Base-by-base conservation (phyloP, 2,329 filamentous ascomycete genomes). In the Aureobasidium namibiae region DNA sequence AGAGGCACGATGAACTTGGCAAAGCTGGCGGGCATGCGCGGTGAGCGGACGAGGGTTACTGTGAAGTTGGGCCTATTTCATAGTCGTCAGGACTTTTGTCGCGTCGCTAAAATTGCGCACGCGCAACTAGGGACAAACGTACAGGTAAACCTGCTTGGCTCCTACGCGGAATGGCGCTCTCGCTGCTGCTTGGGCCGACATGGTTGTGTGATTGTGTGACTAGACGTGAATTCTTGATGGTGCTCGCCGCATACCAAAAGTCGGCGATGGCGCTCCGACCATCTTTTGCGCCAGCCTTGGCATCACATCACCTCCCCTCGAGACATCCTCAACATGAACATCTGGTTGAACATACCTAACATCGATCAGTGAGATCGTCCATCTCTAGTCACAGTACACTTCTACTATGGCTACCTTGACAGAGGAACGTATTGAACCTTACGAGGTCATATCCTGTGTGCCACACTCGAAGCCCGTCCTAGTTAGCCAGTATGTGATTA, bases 1-100 rank as follows among this genome's bases (percentile, higher is more conserved):
- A 97, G 82, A 11, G 94, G 94, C 33, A 96, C 92, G 68, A 87
- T 81, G 83, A 99, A 99, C 67, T 86, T 87, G 63, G 92, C 94
- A 72, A 89, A 90, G 72, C 85, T 87, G 21, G 92, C 85, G 8
- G 89, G 86, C 57, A 89, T 82, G 65, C 82, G 80, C 31, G 84
- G 83, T 61, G 85, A 87, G 66, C 86, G 87, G 67, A 95, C 78
- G 68, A 97, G 83, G 62, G 87, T 86, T 69, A 97, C 78, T 64
- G 85, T 83, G 76, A 95, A 89, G 70, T 87, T 85, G 56, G 92
- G 92, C 61, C 92, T 96, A 42, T 60, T 46, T 63, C 62, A 61
- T 49, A 29, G 23, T 23, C 9, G 38, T 61, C 48, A 60, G 60
- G 9, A 34, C 31, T 53, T 31, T 46, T 41, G 26, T 26, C n/a